A percentile compares a stretch with the other conserved stretches of the same genome.
Evolutionary conservation across 1,284 basidiomycete species (phyloP).

Genomic region (Ceratobasidium sp.): DNA sequence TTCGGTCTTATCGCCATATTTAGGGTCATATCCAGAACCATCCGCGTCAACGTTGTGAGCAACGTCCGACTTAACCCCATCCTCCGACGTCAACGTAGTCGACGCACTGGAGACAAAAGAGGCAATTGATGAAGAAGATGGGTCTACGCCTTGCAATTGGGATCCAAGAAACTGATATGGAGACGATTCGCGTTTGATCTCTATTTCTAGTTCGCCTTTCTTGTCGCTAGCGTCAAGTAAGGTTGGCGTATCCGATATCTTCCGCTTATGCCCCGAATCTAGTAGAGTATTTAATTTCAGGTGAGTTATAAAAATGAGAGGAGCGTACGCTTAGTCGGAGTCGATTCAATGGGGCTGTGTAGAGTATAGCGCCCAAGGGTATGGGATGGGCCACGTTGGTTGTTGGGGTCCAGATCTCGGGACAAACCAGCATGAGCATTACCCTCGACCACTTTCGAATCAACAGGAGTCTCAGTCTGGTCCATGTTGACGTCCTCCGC

Average conservation of each 20-base stretch:
- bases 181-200: constrained; percentile 21
- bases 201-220: not conserved
- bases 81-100: constrained; percentile 12
- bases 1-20: constrained; percentile 33
- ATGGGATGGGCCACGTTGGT: not conserved
- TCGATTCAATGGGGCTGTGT: constrained; percentile 1
- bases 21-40: constrained; percentile 33
- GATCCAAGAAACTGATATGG: constrained; percentile 26
- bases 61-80: not conserved
- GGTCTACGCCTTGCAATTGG: constrained; percentile 12
- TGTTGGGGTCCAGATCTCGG: not conserved
- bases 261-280: constrained; percentile 1
- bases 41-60: not conserved
- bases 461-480: not conserved
- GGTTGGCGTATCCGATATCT: constrained; percentile 24
- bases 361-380: constrained; percentile 26
- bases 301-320: not conserved
- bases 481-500: not conserved
- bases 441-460: not conserved
- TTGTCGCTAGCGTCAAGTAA: constrained; percentile 12
- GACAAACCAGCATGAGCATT: no score
- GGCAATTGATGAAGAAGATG: constrained; percentile 18
- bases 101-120: constrained; percentile 7
- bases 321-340: constrained; percentile 9
- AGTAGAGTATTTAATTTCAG: not conserved